Evolutionary conservation across 2,329 filamentous ascomycete species (phyloP), one percentile per base, ranked within the genome.

Genomic region (Aspergillus spinulosporus): DNA sequence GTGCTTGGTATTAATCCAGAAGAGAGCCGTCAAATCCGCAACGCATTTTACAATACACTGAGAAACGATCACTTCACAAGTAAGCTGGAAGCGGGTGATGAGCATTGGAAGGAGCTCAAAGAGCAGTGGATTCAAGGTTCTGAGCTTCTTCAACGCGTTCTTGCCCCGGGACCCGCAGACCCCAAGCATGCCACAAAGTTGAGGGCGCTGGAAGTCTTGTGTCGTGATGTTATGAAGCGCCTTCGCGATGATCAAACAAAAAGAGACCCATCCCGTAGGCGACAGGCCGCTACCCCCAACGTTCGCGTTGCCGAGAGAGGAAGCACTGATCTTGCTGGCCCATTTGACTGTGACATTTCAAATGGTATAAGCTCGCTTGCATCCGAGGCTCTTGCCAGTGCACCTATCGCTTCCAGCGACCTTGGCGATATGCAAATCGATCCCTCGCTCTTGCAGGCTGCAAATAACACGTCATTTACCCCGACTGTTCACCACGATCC

Each of bases 201-300:
- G 34, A 86, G 83, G 62, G 88, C 88, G 1, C 71, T 92, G 46
- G 88, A 92, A 59, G 79, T 88, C 0, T 74, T 94, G 3, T 88
- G 88, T 51, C 82, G 86, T 50, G 89, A 93, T 72, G 87, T 90
- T 14, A 87, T 90, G 81, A 92, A 92, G 74, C 81, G 90, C 47
- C 79, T 88, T 52, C 83, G 87, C 36, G 87, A 90, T 64, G 86
- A 89, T 61, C 82, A 84, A 57, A 78, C 78, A 0, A 84, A 83
- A 62, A 78, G 80, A 54, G 77, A 85, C 64, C 74, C 79, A 2
- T 76, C 76, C 11, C 76, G 76, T 59, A 75, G 69, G 72, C 69
- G 67, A 68, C 65, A 71, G 4, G 55, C 59, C 29, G 49, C 60
- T 40, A 63, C 62, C 37, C 47, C 70, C 54, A 48, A 62, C 54